These are phyloP conservation scores for Auriscalpium orientale DNA, from an alignment of 768 basidiomycete species.

Conservation along the genomic window DNA sequence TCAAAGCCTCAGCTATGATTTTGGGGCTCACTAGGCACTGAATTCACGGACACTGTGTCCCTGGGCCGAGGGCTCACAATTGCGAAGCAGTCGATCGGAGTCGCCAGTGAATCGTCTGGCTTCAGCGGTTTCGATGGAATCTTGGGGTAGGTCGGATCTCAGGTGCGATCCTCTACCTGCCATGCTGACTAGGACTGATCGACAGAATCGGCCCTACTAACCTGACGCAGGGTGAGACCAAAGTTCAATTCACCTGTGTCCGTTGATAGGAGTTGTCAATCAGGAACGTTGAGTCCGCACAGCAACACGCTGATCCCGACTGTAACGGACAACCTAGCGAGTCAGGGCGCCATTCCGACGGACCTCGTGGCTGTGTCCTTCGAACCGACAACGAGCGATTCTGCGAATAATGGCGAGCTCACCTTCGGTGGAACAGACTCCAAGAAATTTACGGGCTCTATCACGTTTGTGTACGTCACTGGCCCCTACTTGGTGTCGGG, in stretches of 20 bases:
- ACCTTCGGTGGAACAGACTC: slow-evolving; percentile 30
- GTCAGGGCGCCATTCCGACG: slow-evolving; percentile 19
- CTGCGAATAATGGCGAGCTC: slow-evolving; percentile 26
- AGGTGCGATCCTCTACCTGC: not conserved
- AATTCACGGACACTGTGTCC: slow-evolving; percentile 44
- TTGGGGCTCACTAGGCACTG: slow-evolving; percentile 10
- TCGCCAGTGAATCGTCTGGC: slow-evolving; percentile 38
- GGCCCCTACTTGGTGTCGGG: no score
- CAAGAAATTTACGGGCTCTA: slow-evolving; percentile 24
- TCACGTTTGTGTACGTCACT: slow-evolving; percentile 21
- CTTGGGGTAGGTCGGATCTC: slow-evolving; percentile 39
- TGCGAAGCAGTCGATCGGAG: slow-evolving; percentile 54
- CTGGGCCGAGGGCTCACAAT: slow-evolving; percentile 44
- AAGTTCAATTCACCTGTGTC: no score
- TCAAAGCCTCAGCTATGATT: not conserved
- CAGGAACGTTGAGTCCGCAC: slow-evolving; percentile 21
- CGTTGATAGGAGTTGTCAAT: no score
- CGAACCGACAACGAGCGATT: slow-evolving; percentile 20
- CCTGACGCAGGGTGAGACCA: slow-evolving; percentile 35
- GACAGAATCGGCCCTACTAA: slow-evolving; percentile 51
- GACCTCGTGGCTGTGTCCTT: slow-evolving; percentile 25
- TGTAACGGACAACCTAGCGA: slow-evolving; percentile 37
- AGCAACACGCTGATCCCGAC: slow-evolving; percentile 34
- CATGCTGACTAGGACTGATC: not conserved
- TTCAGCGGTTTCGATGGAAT: slow-evolving; percentile 51